These are phyloP conservation scores for Alternaria ethzedia DNA, from an alignment of 2,329 filamentous ascomycete genomes.

Conservation along the genomic window DNA sequence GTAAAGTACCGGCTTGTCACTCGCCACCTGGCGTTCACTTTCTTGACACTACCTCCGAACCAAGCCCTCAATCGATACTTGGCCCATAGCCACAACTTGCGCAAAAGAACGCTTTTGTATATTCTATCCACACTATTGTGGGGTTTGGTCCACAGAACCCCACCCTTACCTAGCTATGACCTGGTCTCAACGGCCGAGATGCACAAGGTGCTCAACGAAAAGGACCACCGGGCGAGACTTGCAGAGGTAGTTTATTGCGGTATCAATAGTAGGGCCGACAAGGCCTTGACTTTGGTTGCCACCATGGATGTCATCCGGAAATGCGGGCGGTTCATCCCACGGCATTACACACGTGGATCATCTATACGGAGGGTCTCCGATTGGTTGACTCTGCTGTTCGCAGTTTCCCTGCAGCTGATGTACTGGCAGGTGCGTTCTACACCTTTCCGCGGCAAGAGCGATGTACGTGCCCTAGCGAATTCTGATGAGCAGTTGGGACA, in stretches of 20 bases:
- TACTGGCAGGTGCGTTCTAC: not conserved
- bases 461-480: not conserved
- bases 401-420: not conserved
- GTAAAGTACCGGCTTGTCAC: not conserved
- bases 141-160: not conserved
- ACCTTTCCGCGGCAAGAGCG: not conserved
- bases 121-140: not conserved
- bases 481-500: not conserved
- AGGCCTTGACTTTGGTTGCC: not conserved
- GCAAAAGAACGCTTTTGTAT: not conserved
- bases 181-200: too few relatives aligned
- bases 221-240: not conserved
- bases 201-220: not conserved
- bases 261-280: not conserved
- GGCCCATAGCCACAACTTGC: conserved; percentile 4
- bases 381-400: not conserved
- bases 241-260: not conserved
- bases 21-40: not conserved
- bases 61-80: not conserved
- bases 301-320: not conserved
- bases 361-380: not conserved
- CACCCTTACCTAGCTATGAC: not conserved
- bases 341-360: not conserved
- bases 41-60: not conserved
- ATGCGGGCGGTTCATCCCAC: not conserved